These are phyloP conservation scores for Myriosclerotinia duriaeana DNA, from an alignment of 2,329 filamentous ascomycete genomes.

Conservation along the genomic window DNA sequence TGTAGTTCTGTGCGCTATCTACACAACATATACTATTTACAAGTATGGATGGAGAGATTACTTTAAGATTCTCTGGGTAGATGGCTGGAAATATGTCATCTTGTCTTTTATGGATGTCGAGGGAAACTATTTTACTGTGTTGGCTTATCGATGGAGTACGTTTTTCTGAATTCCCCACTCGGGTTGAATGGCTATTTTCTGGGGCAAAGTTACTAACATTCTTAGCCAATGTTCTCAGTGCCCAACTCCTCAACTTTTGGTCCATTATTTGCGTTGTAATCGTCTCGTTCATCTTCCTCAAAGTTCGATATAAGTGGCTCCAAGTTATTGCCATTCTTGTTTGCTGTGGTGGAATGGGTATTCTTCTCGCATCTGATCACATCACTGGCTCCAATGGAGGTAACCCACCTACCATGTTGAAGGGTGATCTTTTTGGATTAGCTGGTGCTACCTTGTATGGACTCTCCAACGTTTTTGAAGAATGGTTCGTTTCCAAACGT, in stretches of 20 bases:
- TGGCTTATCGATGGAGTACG: slow-evolving; percentile 69
- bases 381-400: slow-evolving; percentile 73
- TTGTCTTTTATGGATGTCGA: slow-evolving; percentile 91
- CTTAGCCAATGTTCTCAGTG: slow-evolving; percentile 79
- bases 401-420: slow-evolving; percentile 68
- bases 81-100: slow-evolving; percentile 93
- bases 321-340: slow-evolving; percentile 86
- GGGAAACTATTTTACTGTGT: slow-evolving; percentile 96
- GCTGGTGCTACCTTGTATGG: slow-evolving; percentile 90
- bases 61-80: slow-evolving; percentile 58
- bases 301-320: slow-evolving; percentile 83
- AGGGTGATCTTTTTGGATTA: slow-evolving; percentile 90
- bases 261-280: slow-evolving; percentile 89
- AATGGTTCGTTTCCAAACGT: slow-evolving; percentile 84
- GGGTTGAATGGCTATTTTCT: neutral
- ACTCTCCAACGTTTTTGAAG: slow-evolving; percentile 85
- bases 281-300: slow-evolving; percentile 77
- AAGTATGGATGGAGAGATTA: slow-evolving; percentile 75
- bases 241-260: slow-evolving; percentile 98
- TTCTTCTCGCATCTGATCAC: slow-evolving; percentile 84
- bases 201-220: slow-evolving; percentile 27
- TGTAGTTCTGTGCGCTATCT: slow-evolving; percentile 76
- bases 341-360: slow-evolving; percentile 84
- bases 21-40: slow-evolving; percentile 76
- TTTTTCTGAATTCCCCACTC: neutral